These are phyloP conservation scores for Nakazawaea holstii DNA, from an alignment of 805 yeast genomes.

Conservation along the genomic window DNA sequence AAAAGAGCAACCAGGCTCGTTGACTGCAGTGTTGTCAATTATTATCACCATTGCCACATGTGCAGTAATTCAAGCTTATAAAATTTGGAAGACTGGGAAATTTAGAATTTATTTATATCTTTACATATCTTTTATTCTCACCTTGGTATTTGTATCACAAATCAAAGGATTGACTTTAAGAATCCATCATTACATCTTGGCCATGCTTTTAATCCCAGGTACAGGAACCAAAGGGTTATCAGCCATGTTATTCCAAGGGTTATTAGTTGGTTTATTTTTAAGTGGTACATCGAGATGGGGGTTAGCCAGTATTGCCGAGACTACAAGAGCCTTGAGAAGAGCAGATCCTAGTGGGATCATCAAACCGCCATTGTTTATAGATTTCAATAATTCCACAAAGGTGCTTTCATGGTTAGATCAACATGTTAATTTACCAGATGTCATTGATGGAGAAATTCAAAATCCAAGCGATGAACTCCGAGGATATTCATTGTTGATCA, in stretches of 20 bases:
- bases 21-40: slow-evolving; percentile 54
- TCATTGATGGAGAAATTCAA: slow-evolving; percentile 20
- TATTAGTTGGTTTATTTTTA: slow-evolving; percentile 70
- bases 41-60: slow-evolving; percentile 42
- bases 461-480: slow-evolving; percentile 28
- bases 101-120: slow-evolving; percentile 52
- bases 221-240: slow-evolving; percentile 69
- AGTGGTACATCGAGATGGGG: slow-evolving; percentile 94
- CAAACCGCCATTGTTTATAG: slow-evolving; percentile 44
- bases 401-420: slow-evolving; percentile 31
- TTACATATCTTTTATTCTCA: slow-evolving; percentile 41
- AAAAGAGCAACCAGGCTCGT: slow-evolving; percentile 70
- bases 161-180: slow-evolving; percentile 71
- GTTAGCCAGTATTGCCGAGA: slow-evolving; percentile 82
- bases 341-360: slow-evolving; percentile 63
- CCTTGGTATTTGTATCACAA: slow-evolving; percentile 37
- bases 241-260: slow-evolving; percentile 77
- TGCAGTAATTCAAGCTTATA: slow-evolving; percentile 67
- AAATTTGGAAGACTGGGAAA: slow-evolving; percentile 74
- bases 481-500: slow-evolving; percentile 62
- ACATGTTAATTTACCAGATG: slow-evolving; percentile 11
- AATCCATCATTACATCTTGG: slow-evolving; percentile 76
- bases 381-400: slow-evolving; percentile 26
- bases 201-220: slow-evolving; percentile 75
- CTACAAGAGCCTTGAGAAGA: slow-evolving; percentile 58